Percentiles rank a stretch among this genome's conserved stretches.
Conservation (phyloP, 441 rosid species). For the Corymbia calophylla region DNA sequence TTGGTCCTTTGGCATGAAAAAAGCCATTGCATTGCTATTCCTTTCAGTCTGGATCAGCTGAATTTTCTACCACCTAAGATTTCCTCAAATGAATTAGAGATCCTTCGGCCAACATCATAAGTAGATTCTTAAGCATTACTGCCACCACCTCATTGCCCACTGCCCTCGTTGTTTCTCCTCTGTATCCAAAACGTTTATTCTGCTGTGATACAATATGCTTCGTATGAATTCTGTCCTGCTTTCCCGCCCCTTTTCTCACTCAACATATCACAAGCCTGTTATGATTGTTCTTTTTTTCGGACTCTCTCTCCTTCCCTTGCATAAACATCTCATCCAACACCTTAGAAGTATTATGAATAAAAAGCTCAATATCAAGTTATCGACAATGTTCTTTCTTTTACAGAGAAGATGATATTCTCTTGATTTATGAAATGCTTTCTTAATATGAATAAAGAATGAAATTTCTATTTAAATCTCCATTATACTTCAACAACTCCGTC, state of each 20-base stretch:
- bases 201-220: not conserved
- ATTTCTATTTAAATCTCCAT: not conserved
- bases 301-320: not conserved
- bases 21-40: not conserved
- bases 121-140: not conserved
- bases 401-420: not conserved
- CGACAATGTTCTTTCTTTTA: not conserved
- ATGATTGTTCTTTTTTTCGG: not conserved
- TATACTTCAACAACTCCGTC: not conserved
- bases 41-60: not conserved
- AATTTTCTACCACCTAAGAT: not conserved
- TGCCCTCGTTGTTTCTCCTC: not conserved
- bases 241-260: not conserved
- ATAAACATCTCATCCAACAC: not conserved
- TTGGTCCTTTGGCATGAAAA: not conserved
- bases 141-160: not conserved
- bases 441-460: not conserved
- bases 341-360: not conserved
- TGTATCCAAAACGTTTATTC: not conserved
- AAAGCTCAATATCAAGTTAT: not conserved
- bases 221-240: not conserved
- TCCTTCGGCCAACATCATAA: not conserved
- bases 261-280: not conserved
- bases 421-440: not conserved
- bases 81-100: not conserved